Percentiles rank a stretch among this genome's conserved stretches.
phyloP scores from a whole-genome alignment of 345 rosid genomes.

The Noccaea bulbosa region DNA sequence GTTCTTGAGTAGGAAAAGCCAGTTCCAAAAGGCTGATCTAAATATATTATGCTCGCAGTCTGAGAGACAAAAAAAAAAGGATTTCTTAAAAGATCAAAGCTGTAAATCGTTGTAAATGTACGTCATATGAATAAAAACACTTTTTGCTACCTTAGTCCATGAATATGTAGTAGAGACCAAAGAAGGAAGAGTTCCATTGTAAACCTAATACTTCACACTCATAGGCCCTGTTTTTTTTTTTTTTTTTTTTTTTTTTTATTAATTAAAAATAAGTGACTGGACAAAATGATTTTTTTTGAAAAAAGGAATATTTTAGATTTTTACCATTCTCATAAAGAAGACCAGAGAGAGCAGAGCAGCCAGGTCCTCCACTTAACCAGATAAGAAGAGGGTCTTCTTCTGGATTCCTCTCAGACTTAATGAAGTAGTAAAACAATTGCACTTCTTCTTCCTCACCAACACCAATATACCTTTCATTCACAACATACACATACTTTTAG shows the following conservation, averaged over 20 bases:
- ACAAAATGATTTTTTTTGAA: too few relatives aligned
- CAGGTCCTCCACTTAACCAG: slow-evolving; percentile 31
- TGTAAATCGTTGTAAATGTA: too few relatives aligned
- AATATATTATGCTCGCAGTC: slow-evolving; percentile 60
- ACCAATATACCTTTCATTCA: slow-evolving; percentile 13
- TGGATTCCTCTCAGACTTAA: too few relatives aligned
- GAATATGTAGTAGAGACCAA: slow-evolving; percentile 57
- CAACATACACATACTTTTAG: background rate
- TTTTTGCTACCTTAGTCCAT: slow-evolving; percentile 58
- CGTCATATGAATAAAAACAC: too few relatives aligned
- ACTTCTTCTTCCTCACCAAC: slow-evolving; percentile 17
- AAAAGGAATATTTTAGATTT: too few relatives aligned
- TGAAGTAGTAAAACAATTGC: slow-evolving; percentile 11
- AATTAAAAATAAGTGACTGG: background rate
- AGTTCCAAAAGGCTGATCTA: slow-evolving; percentile 72
- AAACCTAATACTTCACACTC: slow-evolving; percentile 47
- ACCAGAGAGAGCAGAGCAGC: slow-evolving; percentile 3
- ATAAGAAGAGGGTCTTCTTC: slow-evolving; percentile 31
- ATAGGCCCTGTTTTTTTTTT: slow-evolving; percentile 54
- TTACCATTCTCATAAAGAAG: background rate
- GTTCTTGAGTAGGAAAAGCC: slow-evolving; percentile 69
- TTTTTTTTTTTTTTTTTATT: background rate
- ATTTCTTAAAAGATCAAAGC: too few relatives aligned
- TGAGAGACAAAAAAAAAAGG: slow-evolving; percentile 6
- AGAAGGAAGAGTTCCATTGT: slow-evolving; percentile 62